Conservation (phyloP, 2,329 filamentous ascomycete species). For the Pseudovirgaria hyperparasitica region DNA sequence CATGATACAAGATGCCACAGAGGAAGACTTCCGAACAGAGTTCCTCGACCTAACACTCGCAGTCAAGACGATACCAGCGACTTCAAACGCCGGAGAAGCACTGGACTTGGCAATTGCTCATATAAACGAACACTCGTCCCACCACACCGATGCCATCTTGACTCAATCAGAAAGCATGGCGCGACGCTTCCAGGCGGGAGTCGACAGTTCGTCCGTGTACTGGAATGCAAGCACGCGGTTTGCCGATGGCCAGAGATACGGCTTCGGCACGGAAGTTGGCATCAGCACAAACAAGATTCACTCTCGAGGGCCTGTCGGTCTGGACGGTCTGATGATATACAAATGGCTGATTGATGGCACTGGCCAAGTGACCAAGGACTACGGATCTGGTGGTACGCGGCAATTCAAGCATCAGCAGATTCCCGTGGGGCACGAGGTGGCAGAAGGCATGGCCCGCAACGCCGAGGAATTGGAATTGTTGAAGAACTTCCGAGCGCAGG, state of each 20-base stretch:
- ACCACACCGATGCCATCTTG: slow-evolving; percentile 87
- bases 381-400: slow-evolving; percentile 42
- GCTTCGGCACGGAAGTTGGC: slow-evolving; percentile 94
- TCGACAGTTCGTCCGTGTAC: slow-evolving; percentile 88
- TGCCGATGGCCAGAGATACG: slow-evolving; percentile 92
- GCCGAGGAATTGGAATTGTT: slow-evolving; percentile 21
- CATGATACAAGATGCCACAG: slow-evolving; percentile 50
- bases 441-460: slow-evolving; percentile 16
- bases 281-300: slow-evolving; percentile 99
- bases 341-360: slow-evolving; percentile 82
- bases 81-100: slow-evolving; percentile 4
- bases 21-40: slow-evolving; percentile 73
- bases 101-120: slow-evolving; percentile 66
- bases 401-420: slow-evolving; percentile 44
- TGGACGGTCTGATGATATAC: slow-evolving; percentile 93
- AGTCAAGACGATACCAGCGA: slow-evolving; percentile 57
- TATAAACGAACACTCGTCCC: slow-evolving; percentile 84
- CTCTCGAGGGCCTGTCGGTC: slow-evolving; percentile 77
- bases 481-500: slow-evolving; percentile 17
- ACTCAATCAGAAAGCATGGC: slow-evolving; percentile 57
- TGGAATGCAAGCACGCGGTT: slow-evolving; percentile 95
- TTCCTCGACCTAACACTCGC: slow-evolving; percentile 77
- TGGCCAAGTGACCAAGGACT: slow-evolving; percentile 70
- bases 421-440: slow-evolving; percentile 13
- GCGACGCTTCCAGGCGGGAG: slow-evolving; percentile 67